Conservation (phyloP, 2,329 filamentous ascomycete genomes). For the Curvularia spicifera region DNA sequence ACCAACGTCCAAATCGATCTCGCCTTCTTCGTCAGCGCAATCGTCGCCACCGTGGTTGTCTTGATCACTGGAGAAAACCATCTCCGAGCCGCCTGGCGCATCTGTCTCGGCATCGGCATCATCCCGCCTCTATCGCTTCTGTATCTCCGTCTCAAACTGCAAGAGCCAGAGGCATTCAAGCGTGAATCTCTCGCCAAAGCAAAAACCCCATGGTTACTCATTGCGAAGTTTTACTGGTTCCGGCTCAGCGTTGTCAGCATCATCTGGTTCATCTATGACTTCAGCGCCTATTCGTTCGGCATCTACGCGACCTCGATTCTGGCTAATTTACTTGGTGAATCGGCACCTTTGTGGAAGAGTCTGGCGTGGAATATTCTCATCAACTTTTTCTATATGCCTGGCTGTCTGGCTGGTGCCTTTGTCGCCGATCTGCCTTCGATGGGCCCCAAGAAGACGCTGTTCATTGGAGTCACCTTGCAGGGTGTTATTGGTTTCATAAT, state of each 20-base stretch:
- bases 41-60: slow-evolving; percentile 74
- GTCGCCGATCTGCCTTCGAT: slow-evolving; percentile 71
- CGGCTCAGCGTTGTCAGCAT: slow-evolving; percentile 60
- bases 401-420: slow-evolving; percentile 77
- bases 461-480: slow-evolving; percentile 73
- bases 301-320: slow-evolving; percentile 84
- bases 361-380: slow-evolving; percentile 91
- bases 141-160: slow-evolving; percentile 63
- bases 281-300: slow-evolving; percentile 82
- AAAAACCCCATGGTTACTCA: slow-evolving; percentile 50
- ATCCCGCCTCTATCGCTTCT: slow-evolving; percentile 61
- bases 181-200: slow-evolving; percentile 56
- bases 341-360: slow-evolving; percentile 71
- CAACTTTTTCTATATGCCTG: slow-evolving; percentile 88
- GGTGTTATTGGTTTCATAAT: slow-evolving; percentile 86
- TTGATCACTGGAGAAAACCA: slow-evolving; percentile 63
- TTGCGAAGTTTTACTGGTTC: slow-evolving; percentile 63
- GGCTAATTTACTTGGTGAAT: slow-evolving; percentile 64
- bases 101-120: slow-evolving; percentile 67
- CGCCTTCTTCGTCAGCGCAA: slow-evolving; percentile 80
- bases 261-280: slow-evolving; percentile 67
- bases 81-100: slow-evolving; percentile 78
- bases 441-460: slow-evolving; percentile 77
- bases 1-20: slow-evolving; percentile 88
- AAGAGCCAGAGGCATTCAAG: slow-evolving; percentile 62